Base-by-base conservation (phyloP, 176 grass and related monocot species). In the Juncus effusus region DNA sequence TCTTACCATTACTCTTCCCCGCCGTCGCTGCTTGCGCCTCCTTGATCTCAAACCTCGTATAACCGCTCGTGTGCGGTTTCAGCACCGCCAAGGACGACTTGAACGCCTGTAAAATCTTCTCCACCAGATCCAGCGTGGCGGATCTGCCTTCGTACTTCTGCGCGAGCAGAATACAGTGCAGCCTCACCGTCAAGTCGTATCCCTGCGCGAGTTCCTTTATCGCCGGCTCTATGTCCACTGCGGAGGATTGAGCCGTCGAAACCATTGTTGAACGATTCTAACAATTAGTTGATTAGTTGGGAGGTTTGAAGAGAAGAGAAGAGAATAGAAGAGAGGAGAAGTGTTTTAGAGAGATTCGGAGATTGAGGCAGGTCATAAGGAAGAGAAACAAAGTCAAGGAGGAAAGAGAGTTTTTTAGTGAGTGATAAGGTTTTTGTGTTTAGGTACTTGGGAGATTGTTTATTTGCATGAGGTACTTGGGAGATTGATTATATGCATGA, bases 141-240 rank as follows among this genome's bases (percentile, higher is more conserved):
- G 52, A 72, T 60, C 69, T 72, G 11, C 14, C 28, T 7, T 72
- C 54, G 5, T 51, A 56, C 12, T 72, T 72, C 7, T 70, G 67
- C 36, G 67, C 67, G 1, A 72, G 54, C 10, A 72, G 69, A 40
- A 72, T 72, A 36, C 69, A 72, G 69, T 72, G 69, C 1, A 72
- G 69, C 37, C 58, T 53, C 4, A 72, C 38, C 1, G 69, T 40
- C 7, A 72, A 53, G 42, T 72, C 69, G 69, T 49, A 72, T 12
- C 69, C 69, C 10, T 40, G 39, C 13, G 36, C 14, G 38, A 72
- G 56, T 15, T 72, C 69, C 69, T 72, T 72, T 36, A 72, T 45
- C 54, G 54, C 69, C 54, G 15, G 69, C 13, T 45, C 69, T 6
- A 72, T 10, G 54, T 72, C 54, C 4, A 44, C 3, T 10, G 54